Percentiles rank a stretch among this genome's conserved stretches.
phyloP scores from a whole-genome alignment of 1,284 basidiomycete species.

The Trichosporon ovoides region DNA sequence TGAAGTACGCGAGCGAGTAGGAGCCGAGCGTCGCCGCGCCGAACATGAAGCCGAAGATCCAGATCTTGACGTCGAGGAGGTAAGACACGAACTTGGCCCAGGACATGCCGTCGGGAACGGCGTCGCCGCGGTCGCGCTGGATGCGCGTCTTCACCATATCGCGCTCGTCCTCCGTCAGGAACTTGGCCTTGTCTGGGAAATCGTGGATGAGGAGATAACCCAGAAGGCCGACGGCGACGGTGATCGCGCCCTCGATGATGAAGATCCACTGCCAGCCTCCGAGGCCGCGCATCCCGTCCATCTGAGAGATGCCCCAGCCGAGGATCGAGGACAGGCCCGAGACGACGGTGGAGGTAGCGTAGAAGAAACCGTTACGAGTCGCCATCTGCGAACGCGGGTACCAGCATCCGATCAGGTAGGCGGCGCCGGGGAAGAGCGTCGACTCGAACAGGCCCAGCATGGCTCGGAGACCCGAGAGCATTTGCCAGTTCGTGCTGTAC shows the following conservation, averaged over 20 bases:
- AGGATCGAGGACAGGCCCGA: constrained; percentile 13
- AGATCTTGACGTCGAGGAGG: constrained; percentile 47
- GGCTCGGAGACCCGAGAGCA: constrained; percentile 47
- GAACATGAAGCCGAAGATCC: constrained; percentile 50
- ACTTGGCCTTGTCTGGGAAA: constrained; percentile 52
- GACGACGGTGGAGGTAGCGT: constrained; percentile 13
- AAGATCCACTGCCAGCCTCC: constrained; percentile 14
- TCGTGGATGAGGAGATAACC: constrained; percentile 39
- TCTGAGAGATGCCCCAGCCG: constrained; percentile 9
- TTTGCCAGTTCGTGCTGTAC: constrained; percentile 37
- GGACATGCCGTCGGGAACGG: constrained; percentile 46
- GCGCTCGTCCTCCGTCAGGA: constrained; percentile 48
- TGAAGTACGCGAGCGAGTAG: constrained; percentile 43
- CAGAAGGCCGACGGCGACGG: constrained; percentile 32
- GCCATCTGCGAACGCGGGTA: constrained; percentile 51
- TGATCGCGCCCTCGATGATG: constrained; percentile 9
- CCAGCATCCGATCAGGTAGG: constrained; percentile 50
- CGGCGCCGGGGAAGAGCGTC: constrained; percentile 42
- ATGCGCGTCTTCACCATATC: constrained; percentile 48
- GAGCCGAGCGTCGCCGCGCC: constrained; percentile 23
- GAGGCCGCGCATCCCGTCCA: constrained; percentile 7
- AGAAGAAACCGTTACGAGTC: constrained; percentile 16
- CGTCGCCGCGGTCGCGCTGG: constrained; percentile 50
- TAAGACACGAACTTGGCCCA: constrained; percentile 40
- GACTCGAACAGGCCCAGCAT: constrained; percentile 47